Evolutionary conservation across 306 rosid species (phyloP).

Genomic region (Gillenia trifoliata): DNA sequence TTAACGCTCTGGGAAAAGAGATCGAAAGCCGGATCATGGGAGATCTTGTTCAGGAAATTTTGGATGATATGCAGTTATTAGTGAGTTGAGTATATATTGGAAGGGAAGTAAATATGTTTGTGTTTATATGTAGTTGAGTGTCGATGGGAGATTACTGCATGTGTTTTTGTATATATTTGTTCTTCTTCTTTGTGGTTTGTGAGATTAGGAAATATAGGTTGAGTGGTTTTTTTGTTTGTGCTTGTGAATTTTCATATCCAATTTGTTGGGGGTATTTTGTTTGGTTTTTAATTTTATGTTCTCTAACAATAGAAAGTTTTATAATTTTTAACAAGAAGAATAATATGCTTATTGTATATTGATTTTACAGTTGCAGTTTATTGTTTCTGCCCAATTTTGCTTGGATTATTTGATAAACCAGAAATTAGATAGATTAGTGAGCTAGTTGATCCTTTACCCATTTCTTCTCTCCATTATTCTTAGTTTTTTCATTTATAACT

Average conservation of each 20-base stretch:
- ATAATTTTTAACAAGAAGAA: not conserved
- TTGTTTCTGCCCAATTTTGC: too few relatives aligned
- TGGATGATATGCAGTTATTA: conserved; percentile 44
- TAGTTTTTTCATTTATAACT: too few relatives aligned
- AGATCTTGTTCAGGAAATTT: conserved; percentile 70
- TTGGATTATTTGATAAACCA: too few relatives aligned
- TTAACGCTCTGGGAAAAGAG: conserved; percentile 50
- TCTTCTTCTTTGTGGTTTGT: conserved; percentile 29
- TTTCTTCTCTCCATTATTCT: too few relatives aligned
- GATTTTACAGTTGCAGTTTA: too few relatives aligned
- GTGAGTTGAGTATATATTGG: conserved; percentile 14
- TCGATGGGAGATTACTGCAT: conserved; percentile 15
- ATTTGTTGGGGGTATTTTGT: conserved; percentile 3
- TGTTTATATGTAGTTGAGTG: conserved; percentile 24
- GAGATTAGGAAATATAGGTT: conserved; percentile 23
- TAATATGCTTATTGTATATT: not conserved
- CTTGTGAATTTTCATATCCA: not conserved
- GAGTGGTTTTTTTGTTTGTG: conserved; percentile 26
- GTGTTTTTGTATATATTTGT: conserved; percentile 28
- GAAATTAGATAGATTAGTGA: too few relatives aligned
- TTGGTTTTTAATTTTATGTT: not conserved
- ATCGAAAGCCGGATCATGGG: conserved; percentile 55
- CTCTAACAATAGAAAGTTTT: not conserved
- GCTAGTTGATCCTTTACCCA: too few relatives aligned
- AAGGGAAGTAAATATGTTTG: conserved; percentile 34